phyloP scores from a whole-genome alignment of 2,329 filamentous ascomycete genomes.

The Clarireedia homoeocarpa region DNA sequence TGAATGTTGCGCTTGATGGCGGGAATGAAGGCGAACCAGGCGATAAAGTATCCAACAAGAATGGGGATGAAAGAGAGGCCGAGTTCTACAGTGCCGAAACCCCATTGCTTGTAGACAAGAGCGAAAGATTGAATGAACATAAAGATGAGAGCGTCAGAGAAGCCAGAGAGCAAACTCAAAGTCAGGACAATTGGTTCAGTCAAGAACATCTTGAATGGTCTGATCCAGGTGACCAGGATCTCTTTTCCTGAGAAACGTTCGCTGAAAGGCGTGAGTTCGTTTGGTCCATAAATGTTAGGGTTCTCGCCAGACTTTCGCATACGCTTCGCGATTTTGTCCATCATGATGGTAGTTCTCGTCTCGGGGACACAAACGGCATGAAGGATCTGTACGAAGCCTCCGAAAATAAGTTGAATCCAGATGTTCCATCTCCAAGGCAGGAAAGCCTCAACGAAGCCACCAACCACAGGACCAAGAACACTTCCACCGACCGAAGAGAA shows the following conservation, averaged over 20 bases:
- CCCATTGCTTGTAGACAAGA: conserved; percentile 61
- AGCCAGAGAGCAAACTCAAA: conserved; percentile 63
- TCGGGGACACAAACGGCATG: conserved; percentile 68
- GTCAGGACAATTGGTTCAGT: conserved; percentile 67
- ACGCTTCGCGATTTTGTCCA: conserved; percentile 72
- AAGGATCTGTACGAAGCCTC: conserved; percentile 57
- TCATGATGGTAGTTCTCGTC: conserved; percentile 67
- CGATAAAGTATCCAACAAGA: conserved; percentile 56
- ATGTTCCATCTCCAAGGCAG: conserved; percentile 69
- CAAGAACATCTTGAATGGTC: conserved; percentile 66
- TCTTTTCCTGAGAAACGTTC: conserved; percentile 52
- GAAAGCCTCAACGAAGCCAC: conserved; percentile 63
- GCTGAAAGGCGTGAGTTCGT: conserved; percentile 57
- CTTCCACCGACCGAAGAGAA: conserved; percentile 75
- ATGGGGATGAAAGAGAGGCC: conserved; percentile 60
- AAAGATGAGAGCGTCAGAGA: conserved; percentile 69
- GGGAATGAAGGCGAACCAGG: conserved; percentile 52
- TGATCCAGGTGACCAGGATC: conserved; percentile 47
- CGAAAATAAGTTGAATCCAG: conserved; percentile 80
- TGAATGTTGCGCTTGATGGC: conserved; percentile 47
- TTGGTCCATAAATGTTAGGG: conserved; percentile 56
- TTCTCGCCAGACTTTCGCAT: conserved; percentile 53
- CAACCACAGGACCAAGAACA: conserved; percentile 69
- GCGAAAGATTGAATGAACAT: conserved; percentile 67
- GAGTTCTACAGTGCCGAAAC: conserved; percentile 47